A percentile compares a stretch with the other conserved stretches of the same genome.
phyloP scores from a whole-genome alignment of 148 eudicot genomes.

The Silene conica region DNA sequence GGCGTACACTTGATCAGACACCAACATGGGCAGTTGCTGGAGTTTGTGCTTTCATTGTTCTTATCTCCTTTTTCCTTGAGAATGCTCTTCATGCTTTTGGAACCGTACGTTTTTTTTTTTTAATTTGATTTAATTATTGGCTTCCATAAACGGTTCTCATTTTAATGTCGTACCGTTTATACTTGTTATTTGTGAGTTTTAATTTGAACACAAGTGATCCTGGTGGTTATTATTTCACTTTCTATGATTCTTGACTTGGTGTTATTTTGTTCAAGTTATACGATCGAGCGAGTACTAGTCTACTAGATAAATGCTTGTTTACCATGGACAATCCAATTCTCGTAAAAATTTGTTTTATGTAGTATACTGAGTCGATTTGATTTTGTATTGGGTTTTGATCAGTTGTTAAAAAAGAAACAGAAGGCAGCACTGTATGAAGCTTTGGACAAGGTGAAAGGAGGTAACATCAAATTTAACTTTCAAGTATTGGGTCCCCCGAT shows the following conservation, averaged over 20 bases:
- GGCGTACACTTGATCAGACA: slow-evolving; percentile 38
- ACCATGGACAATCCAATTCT: no score
- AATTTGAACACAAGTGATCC: no score
- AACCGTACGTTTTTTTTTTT: slow-evolving; percentile 25
- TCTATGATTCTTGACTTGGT: no score
- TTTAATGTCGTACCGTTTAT: neutral
- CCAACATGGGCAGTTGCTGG: slow-evolving; percentile 92
- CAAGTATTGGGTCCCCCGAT: no score
- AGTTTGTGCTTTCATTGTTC: slow-evolving; percentile 58
- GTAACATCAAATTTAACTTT: slow-evolving; percentile 27
- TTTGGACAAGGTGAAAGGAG: slow-evolving; percentile 78
- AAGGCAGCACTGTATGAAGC: slow-evolving; percentile 76
- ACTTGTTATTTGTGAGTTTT: no score
- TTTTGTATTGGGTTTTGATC: slow-evolving; percentile 12
- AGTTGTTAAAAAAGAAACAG: slow-evolving; percentile 59
- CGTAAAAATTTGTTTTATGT: no score
- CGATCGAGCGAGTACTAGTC: no score
- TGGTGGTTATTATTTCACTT: no score
- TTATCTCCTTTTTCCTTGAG: slow-evolving; percentile 59
- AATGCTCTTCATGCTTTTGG: slow-evolving; percentile 54
- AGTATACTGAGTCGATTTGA: no score
- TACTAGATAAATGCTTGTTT: no score
- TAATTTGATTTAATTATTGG: neutral
- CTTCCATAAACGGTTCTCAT: neutral
- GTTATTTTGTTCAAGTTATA: no score